Evolutionary conservation across 2,329 filamentous ascomycete genomes (phyloP).

Genomic region (Xylaria sp.): DNA sequence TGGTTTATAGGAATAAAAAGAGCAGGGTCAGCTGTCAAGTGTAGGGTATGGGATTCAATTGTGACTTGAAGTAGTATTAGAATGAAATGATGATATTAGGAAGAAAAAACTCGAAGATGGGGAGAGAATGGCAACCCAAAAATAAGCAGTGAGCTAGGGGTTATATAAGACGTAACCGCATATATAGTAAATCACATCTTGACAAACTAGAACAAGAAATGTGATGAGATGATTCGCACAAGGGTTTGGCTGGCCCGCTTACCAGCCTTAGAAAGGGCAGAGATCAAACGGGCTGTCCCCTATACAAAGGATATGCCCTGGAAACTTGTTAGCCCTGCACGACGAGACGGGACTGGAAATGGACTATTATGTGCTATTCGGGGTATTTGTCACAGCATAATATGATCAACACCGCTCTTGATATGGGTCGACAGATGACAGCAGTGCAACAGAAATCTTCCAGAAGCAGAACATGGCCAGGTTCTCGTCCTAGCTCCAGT

Average conservation of each 20-base stretch:
- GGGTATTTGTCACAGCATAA: constrained; percentile 32
- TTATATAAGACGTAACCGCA: constrained; percentile 34
- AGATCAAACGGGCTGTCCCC: constrained; percentile 30
- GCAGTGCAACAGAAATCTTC: constrained; percentile 27
- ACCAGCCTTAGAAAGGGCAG: constrained; percentile 6
- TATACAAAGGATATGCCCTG: constrained; percentile 39
- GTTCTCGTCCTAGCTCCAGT: constrained; percentile 22
- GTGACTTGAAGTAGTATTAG: constrained; percentile 1
- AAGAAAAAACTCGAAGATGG: constrained; percentile 5
- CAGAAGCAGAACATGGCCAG: constrained; percentile 27
- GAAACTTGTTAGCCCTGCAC: constrained; percentile 33
- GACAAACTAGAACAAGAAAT: constrained; percentile 33
- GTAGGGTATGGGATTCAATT: constrained; percentile 7
- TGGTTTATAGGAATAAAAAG: neutral
- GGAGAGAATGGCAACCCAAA: constrained; percentile 36
- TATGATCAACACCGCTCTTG: constrained; percentile 9
- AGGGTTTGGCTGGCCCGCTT: constrained; percentile 27
- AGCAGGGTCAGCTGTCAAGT: neutral
- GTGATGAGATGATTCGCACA: constrained; percentile 40
- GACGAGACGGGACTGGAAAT: constrained; percentile 17
- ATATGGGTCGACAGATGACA: constrained; percentile 22
- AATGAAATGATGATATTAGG: constrained; percentile 1
- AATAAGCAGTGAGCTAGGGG: constrained; percentile 39
- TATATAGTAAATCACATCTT: constrained; percentile 35
- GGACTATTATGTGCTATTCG: constrained; percentile 26